Evolutionary conservation across 2,329 filamentous ascomycete species (phyloP).

Genomic region (Sarocladium kiliense): DNA sequence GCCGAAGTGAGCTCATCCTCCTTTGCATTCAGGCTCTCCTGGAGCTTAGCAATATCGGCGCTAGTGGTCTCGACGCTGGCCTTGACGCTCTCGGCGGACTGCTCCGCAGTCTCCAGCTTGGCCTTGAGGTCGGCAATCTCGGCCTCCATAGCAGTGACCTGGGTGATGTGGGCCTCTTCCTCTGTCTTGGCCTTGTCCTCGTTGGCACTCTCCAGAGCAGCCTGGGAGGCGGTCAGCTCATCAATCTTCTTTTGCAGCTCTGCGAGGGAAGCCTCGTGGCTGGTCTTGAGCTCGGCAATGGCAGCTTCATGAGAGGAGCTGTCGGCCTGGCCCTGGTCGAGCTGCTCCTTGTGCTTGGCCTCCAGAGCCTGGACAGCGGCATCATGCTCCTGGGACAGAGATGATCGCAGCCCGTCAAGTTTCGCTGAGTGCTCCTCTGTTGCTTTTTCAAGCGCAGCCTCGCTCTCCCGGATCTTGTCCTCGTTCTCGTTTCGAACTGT

Average conservation of each 20-base stretch:
- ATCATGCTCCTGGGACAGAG: constrained; percentile 45
- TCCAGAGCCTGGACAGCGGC: constrained; percentile 43
- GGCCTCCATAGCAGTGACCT: constrained; percentile 45
- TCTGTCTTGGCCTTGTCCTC: constrained; percentile 40
- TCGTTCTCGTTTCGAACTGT: constrained; percentile 26
- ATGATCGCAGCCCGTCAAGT: constrained; percentile 44
- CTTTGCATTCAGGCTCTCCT: constrained; percentile 34
- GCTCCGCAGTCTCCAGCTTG: constrained; percentile 41
- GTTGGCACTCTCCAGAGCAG: constrained; percentile 38
- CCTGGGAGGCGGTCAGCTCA: constrained; percentile 42
- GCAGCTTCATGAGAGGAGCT: constrained; percentile 42
- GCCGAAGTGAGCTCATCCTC: constrained; percentile 42
- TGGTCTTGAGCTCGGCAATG: constrained; percentile 43
- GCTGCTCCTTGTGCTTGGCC: constrained; percentile 45
- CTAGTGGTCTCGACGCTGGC: constrained; percentile 38
- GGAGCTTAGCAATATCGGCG: constrained; percentile 31
- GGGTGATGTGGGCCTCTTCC: constrained; percentile 36
- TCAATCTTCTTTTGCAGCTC: constrained; percentile 52
- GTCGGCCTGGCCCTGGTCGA: constrained; percentile 41
- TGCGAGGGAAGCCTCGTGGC: constrained; percentile 41
- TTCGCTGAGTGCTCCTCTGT: constrained; percentile 43
- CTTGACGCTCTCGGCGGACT: constrained; percentile 37
- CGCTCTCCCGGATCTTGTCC: constrained; percentile 26
- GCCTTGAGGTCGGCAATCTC: constrained; percentile 46
- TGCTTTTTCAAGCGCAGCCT: constrained; percentile 30